Conservation (phyloP, 2,329 filamentous ascomycete genomes). For the Alternaria sp. region DNA sequence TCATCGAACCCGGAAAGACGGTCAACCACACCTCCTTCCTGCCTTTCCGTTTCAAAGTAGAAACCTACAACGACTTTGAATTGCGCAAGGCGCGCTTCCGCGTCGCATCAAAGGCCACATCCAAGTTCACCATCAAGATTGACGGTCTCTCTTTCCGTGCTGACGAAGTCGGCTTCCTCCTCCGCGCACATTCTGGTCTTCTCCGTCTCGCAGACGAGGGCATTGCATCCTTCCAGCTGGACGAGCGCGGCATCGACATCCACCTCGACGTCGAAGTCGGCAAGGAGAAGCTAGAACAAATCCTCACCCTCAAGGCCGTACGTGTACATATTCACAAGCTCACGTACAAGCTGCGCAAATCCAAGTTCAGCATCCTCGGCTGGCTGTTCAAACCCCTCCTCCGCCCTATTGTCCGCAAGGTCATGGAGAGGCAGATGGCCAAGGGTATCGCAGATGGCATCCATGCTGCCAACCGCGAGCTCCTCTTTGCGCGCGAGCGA, state of each 20-base stretch:
- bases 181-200: conserved; percentile 79
- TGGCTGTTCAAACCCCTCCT: conserved; percentile 88
- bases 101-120: conserved; percentile 73
- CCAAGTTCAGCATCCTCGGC: conserved; percentile 77
- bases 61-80: conserved; percentile 87
- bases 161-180: conserved; percentile 89
- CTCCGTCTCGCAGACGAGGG: conserved; percentile 82
- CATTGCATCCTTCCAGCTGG: conserved; percentile 84
- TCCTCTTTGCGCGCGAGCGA: conserved; percentile 86
- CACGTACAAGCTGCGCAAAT: conserved; percentile 77
- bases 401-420: conserved; percentile 79
- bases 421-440: conserved; percentile 81
- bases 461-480: conserved; percentile 80
- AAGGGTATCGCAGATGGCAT: conserved; percentile 74
- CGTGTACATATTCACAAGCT: conserved; percentile 87
- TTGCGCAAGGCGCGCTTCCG: conserved; percentile 79
- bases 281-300: conserved; percentile 78
- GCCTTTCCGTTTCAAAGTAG: conserved; percentile 81
- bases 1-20: conserved; percentile 86
- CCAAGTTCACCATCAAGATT: conserved; percentile 78
- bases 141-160: conserved; percentile 85
- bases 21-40: conserved; percentile 89
- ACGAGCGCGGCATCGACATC: conserved; percentile 87
- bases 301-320: conserved; percentile 79
- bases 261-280: conserved; percentile 85